These are phyloP conservation scores for Microsporum canis DNA, from an alignment of 2,329 filamentous ascomycete species.

Conservation along the genomic window DNA sequence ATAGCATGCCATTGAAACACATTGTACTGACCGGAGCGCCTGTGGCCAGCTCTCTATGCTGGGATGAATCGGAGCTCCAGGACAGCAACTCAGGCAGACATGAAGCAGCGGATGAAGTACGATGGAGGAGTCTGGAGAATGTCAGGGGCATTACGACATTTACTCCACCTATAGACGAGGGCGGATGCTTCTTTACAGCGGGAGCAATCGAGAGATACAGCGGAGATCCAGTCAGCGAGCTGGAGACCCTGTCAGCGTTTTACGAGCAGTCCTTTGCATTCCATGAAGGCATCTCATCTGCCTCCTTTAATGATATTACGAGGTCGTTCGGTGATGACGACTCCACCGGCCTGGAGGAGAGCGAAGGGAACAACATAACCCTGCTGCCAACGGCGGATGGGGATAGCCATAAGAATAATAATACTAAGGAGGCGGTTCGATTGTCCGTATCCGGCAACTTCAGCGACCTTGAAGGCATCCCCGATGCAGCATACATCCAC, in stretches of 20 bases:
- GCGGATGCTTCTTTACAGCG: constrained; percentile 12
- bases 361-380: constrained; percentile 5
- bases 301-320: constrained; percentile 7
- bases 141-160: neutral
- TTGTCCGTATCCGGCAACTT: constrained; percentile 30
- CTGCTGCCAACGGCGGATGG: neutral
- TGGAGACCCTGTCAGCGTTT: constrained; percentile 49
- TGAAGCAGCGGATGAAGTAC: neutral
- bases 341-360: constrained; percentile 6
- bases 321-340: constrained; percentile 10
- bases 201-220: constrained; percentile 14
- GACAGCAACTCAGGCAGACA: neutral
- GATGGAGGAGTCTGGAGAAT: constrained; percentile 13
- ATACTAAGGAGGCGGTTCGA: neutral
- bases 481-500: constrained; percentile 52
- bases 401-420: too few species aligned
- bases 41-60: constrained; percentile 41
- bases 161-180: constrained; percentile 8
- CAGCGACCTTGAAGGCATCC: constrained; percentile 58
- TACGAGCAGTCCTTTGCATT: constrained; percentile 66
- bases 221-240: constrained; percentile 13
- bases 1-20: constrained; percentile 22
- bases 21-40: constrained; percentile 55
- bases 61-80: constrained; percentile 43
- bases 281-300: constrained; percentile 42